Conservation (phyloP, 345 rosid genomes). For the Eucalyptus sp. region DNA sequence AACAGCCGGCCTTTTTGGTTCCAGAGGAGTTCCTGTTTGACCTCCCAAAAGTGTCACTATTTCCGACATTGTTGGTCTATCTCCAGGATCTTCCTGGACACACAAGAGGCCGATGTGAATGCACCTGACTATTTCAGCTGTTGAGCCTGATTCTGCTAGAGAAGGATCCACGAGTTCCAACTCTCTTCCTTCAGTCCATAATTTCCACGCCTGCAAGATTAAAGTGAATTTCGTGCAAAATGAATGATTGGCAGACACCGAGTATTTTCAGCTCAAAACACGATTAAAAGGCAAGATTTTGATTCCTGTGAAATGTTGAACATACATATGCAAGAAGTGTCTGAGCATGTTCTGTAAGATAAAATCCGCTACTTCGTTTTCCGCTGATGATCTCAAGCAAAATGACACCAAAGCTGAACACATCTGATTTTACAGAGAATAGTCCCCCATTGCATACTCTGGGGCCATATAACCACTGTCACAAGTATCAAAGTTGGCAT, state of each 20-base stretch:
- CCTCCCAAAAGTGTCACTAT: slow-evolving; percentile 19
- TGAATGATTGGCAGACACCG: neutral
- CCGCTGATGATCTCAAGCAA: slow-evolving; percentile 29
- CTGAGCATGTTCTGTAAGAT: slow-evolving; percentile 3
- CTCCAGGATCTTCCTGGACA: neutral
- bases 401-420: slow-evolving; percentile 37
- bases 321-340: slow-evolving; percentile 11
- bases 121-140: slow-evolving; percentile 18
- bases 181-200: slow-evolving; percentile 27
- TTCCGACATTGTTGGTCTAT: slow-evolving; percentile 37
- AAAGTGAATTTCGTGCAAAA: neutral
- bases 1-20: slow-evolving; percentile 8
- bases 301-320: neutral
- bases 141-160: slow-evolving; percentile 4
- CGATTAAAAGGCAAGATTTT: neutral
- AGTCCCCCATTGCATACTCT: slow-evolving; percentile 27
- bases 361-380: slow-evolving; percentile 5
- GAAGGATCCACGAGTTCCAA: slow-evolving; percentile 21
- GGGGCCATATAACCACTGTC: slow-evolving; percentile 39
- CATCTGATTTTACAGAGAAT: slow-evolving; percentile 30
- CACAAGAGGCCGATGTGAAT: slow-evolving; percentile 34
- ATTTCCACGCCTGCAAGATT: slow-evolving; percentile 23
- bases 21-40: neutral
- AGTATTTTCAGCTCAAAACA: neutral
- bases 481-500: neutral